A percentile compares a stretch with the other conserved stretches of the same genome.
Conservation (phyloP, 2,329 filamentous ascomycete genomes). For the Trichoderma sp. region DNA sequence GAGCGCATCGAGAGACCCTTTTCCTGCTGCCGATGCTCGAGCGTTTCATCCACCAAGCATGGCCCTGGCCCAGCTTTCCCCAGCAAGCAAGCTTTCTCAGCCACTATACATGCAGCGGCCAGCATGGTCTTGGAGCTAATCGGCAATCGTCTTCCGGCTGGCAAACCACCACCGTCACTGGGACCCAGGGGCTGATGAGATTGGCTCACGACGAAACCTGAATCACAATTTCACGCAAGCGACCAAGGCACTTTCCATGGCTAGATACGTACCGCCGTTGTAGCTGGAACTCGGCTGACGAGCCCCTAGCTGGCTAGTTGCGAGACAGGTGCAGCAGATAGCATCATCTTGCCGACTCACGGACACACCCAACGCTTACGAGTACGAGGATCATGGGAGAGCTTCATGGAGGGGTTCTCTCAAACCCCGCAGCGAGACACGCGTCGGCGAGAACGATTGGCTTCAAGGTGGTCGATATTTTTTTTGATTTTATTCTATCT, state of each 20-base stretch:
- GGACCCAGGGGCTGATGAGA: conserved; percentile 9
- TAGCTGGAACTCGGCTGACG: conserved; percentile 7
- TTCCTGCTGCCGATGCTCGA: conserved; percentile 14
- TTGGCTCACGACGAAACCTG: conserved; percentile 17
- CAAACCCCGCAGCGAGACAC: conserved; percentile 21
- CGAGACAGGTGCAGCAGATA: conserved; percentile 22
- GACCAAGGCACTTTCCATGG: conserved; percentile 10
- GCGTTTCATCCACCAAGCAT: conserved; percentile 25
- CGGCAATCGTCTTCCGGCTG: conserved; percentile 25
- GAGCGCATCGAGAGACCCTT: conserved; percentile 18
- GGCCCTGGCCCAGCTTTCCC: conserved; percentile 15
- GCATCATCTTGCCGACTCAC: conserved; percentile 6
- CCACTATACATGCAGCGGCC: conserved; percentile 19
- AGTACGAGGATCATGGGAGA: background rate
- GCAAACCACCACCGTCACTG: conserved; percentile 20
- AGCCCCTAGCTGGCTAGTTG: conserved; percentile 19
- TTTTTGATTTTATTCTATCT: conserved; percentile 23
- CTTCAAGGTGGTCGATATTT: conserved; percentile 20
- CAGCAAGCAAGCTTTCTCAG: conserved; percentile 17
- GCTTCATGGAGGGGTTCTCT: conserved; percentile 19
- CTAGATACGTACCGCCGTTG: background rate
- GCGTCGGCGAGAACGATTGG: conserved; percentile 2
- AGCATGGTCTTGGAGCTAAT: conserved; percentile 24
- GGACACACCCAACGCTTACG: conserved; percentile 1
- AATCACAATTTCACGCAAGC: conserved; percentile 23